Evolutionary conservation across 2,329 filamentous ascomycete species (phyloP), one percentile per base, ranked within the genome.

Genomic region (Trichophyton benhamiae): DNA sequence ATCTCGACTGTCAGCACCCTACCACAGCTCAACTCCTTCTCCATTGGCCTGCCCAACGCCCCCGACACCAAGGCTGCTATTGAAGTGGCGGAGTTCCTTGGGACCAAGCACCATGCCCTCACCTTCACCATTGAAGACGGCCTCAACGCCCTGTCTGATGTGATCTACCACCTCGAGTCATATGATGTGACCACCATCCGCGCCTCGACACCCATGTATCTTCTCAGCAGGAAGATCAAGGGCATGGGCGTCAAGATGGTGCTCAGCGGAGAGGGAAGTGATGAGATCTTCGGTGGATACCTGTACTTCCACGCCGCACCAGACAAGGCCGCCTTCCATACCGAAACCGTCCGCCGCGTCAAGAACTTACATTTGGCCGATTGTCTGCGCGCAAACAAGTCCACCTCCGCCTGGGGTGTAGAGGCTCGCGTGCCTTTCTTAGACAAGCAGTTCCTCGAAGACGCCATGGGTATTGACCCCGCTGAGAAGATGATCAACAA

Each of bases 221-320:
- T 99, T 65, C 83, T 99, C 57, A 94, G 90, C 64, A 87, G 95
- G 74, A 99, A 99, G 82, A 99, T 99, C 82, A 99, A 99, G 82
- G 94, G 91, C 41, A 92, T 96, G 86, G 94, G 94, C 66, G 89
- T 99, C 72, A 99, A 99, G 84, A 99, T 99, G 94, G 94, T 99
- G 62, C 83, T 99, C 65, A 95, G 88, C 70, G 94, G 94, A 64
- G 94, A 99, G 78, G 94, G 94, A 58, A 94, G 88, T 71, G 94
- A 99, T 75, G 94, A 99, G 79, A 96, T 96, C 74, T 97, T 97
- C 68, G 94, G 94, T 65, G 94, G 94, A 60, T 99, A 99, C 77
- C 85, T 99, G 20, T 99, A 99, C 82, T 99, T 99, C 85, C 91
- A 96, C 76, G 88, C 87, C 64, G 94, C 94, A 1, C 94, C 94